These are phyloP conservation scores for Penicillium desertorum DNA, from an alignment of 495 filamentous ascomycete species.

Conservation along the genomic window DNA sequence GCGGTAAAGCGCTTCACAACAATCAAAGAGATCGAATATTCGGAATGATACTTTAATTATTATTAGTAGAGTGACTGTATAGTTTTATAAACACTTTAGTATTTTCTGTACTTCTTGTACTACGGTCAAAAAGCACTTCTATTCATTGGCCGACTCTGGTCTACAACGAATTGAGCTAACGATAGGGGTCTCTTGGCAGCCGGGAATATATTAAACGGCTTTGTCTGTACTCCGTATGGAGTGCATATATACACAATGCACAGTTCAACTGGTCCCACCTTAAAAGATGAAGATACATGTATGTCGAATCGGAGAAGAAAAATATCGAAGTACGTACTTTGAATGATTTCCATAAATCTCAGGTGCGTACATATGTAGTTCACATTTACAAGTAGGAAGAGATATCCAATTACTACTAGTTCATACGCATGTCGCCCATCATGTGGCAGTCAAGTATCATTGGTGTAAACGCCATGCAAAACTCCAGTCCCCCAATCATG, in stretches of 20 bases:
- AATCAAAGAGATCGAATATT: conserved; percentile 1
- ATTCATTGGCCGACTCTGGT: not conserved
- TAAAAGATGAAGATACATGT: not conserved
- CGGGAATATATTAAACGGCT: conserved; percentile 18
- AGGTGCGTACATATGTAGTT: not conserved
- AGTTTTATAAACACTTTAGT: not conserved
- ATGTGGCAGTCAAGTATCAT: not conserved
- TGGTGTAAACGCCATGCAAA: conserved; percentile 15
- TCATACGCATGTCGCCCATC: not conserved
- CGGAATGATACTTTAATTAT: not conserved
- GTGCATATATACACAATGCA: not conserved
- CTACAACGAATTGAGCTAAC: conserved; percentile 17
- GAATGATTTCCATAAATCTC: not conserved
- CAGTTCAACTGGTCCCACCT: not conserved
- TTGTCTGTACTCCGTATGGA: not conserved
- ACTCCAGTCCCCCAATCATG: conserved; percentile 30
- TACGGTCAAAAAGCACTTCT: not conserved
- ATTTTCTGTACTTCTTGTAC: not conserved
- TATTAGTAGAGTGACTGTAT: not conserved
- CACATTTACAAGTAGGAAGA: not conserved
- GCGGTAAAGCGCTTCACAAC: conserved; percentile 25
- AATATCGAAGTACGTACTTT: not conserved
- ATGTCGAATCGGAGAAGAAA: not conserved
- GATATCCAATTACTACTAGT: not conserved
- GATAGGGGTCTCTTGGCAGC: conserved; percentile 24